Evolutionary conservation across 169 alveolate genomes (phyloP).

Genomic region (Cryptosporidium viatorum): DNA sequence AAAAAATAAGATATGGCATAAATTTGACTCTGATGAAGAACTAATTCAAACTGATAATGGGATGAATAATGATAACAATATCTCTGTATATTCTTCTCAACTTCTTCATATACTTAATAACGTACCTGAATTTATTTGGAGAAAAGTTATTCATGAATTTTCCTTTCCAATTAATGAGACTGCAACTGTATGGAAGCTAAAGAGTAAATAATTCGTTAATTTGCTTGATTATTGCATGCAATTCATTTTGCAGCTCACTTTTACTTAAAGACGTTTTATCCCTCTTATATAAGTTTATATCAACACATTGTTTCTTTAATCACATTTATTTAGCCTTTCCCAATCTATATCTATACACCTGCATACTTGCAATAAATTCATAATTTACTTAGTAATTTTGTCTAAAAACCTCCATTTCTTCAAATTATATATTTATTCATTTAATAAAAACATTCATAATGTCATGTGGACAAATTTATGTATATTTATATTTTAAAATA

Average conservation of each 20-base stretch:
- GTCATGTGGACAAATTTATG: slow-evolving; percentile 14
- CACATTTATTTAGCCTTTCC: too few relatives aligned
- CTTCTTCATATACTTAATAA: slow-evolving; percentile 44
- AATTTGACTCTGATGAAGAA: slow-evolving; percentile 10
- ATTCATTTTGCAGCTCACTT: neutral
- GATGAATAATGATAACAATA: neutral
- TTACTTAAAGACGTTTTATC: neutral
- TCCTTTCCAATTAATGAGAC: slow-evolving; percentile 72
- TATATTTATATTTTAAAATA: neutral
- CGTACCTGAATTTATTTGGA: slow-evolving; percentile 71
- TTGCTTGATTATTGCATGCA: neutral
- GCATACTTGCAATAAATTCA: neutral
- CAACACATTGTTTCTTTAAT: neutral
- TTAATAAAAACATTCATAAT: slow-evolving; percentile 1
- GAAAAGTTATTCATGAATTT: slow-evolving; percentile 61
- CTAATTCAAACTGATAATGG: neutral
- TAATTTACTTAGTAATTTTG: too few relatives aligned
- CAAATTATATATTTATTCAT: slow-evolving; percentile 57
- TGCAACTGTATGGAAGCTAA: slow-evolving; percentile 72
- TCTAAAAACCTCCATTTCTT: neutral
- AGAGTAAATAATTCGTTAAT: slow-evolving; percentile 5
- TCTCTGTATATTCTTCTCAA: neutral
- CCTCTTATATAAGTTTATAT: neutral
- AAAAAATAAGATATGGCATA: slow-evolving; percentile 25
- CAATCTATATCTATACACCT: too few relatives aligned